Evolutionary conservation across 768 basidiomycete genomes (phyloP).

Genomic region (Flagelloscypha sp.): DNA sequence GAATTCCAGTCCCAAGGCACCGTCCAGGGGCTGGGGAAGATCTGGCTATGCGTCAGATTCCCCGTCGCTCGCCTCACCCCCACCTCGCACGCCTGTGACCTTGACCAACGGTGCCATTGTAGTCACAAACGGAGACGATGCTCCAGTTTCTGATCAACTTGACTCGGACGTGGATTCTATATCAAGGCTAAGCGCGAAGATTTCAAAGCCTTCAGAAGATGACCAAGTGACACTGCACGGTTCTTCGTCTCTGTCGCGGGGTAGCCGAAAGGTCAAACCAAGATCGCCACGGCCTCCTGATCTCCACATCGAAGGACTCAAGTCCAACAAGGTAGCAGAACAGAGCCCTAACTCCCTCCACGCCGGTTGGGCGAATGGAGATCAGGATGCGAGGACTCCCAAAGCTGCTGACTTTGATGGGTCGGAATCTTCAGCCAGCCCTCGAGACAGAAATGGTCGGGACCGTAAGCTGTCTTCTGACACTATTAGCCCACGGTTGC

Average conservation of each 20-base stretch:
- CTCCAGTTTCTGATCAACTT: background rate
- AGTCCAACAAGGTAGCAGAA: constrained; percentile 12
- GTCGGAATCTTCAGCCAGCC: constrained; percentile 21
- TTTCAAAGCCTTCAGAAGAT: constrained; percentile 30
- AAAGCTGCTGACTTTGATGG: constrained; percentile 42
- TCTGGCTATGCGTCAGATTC: constrained; percentile 4
- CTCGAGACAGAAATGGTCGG: constrained; percentile 17
- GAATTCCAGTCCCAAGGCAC: constrained; percentile 23
- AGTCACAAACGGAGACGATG: constrained; percentile 11
- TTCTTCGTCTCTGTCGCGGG: constrained; percentile 35
- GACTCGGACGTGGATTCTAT: constrained; percentile 7
- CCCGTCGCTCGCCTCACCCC: constrained; percentile 2
- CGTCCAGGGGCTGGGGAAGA: constrained; percentile 13
- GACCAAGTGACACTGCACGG: constrained; percentile 42
- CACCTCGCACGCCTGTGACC: constrained; percentile 4
- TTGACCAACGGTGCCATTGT: constrained; percentile 3
- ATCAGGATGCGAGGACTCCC: constrained; percentile 49
- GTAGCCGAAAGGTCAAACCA: constrained; percentile 44
- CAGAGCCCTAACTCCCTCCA: constrained; percentile 39
- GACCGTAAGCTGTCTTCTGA: constrained; percentile 35
- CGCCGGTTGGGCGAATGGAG: constrained; percentile 48
- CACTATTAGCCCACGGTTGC: constrained; percentile 27
- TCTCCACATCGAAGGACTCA: constrained; percentile 36
- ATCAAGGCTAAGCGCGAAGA: constrained; percentile 19
- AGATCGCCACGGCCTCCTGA: constrained; percentile 36